Base-by-base conservation (phyloP, 2,329 filamentous ascomycete genomes). In the Apiospora aurea region DNA sequence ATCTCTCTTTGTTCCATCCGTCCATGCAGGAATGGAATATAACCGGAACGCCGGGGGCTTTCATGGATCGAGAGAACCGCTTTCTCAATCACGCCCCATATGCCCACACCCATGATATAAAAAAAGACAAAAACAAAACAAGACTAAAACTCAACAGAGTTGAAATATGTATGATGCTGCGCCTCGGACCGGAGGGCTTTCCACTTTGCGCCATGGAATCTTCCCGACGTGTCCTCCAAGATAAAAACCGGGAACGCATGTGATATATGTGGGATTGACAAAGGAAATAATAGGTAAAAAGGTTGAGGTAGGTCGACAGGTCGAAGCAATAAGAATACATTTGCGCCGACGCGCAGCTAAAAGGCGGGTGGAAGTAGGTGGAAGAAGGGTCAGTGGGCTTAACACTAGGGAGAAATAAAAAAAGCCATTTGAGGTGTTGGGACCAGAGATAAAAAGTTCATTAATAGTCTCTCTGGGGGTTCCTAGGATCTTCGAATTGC, bases 401-500 rank as follows among this genome's bases (percentile, higher is more conserved):
- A 47, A 47, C 41, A 68, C 66, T 29, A 38, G 43, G 24, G 38
- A 46, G 26, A n/a, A 68, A 46, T 68, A 46, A 47, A 47, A 67
- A 44, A 68, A 68, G 24, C 41, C 44, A 18, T 43, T 61, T 3
- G 34, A 64, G 57, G 34, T 10, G n/a, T 64, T 64, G 29, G 18
- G 57, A 64, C 21, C 34, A 64, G 57, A 41, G 57, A 41, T 41
- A 21, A 4, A n/a, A n/a, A 7, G 41, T 41, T 64, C 10, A 41
- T 64, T 64, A 64, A 41, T n/a, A 64, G 47, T 69, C 68, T 76
- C 83, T 82, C 71, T 84, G 84, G 70, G 78, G 81, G 77, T 87
- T 84, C 71, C 84, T 83, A 13, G 81, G 78, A 68, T 85, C 85
- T 66, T 81, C 82, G 71, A 81, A 84, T 49, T 82, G 82, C 64